Evolutionary conservation across 2,329 filamentous ascomycete genomes (phyloP).

Genomic region (Emergomyces orientalis): DNA sequence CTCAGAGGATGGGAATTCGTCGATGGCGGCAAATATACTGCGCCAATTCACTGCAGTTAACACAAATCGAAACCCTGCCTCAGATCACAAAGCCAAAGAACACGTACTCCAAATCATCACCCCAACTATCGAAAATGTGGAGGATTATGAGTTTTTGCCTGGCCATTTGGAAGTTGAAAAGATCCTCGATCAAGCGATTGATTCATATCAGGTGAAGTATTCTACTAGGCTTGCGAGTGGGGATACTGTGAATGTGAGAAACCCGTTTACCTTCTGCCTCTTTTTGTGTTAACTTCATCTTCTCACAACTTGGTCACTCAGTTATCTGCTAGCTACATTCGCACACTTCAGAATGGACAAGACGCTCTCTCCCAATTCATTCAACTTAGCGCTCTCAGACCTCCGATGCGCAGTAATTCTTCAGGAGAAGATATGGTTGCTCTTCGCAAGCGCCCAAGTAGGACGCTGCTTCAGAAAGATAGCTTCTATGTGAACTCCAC

Average conservation of each 20-base stretch:
- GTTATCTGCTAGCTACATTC: background rate
- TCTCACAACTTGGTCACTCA: background rate
- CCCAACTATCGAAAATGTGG: conserved; percentile 16
- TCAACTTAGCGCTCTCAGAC: background rate
- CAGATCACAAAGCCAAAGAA: background rate
- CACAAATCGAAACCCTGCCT: background rate
- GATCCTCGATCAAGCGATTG: conserved; percentile 10
- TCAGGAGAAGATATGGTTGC: background rate
- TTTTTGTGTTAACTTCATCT: background rate
- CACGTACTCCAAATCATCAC: conserved; percentile 7
- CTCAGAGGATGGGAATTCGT: conserved; percentile 4
- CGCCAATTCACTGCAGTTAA: conserved; percentile 15
- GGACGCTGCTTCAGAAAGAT: background rate
- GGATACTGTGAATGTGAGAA: conserved; percentile 12
- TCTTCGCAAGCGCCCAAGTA: background rate
- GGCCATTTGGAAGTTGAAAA: conserved; percentile 13
- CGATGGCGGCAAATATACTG: conserved; percentile 10
- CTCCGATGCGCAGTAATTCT: background rate
- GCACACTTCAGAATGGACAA: conserved; percentile 1
- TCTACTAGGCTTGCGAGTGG: conserved; percentile 11
- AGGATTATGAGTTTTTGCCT: conserved; percentile 15
- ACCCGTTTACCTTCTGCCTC: background rate
- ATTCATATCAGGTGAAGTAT: conserved; percentile 8
- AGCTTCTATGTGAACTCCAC: conserved; percentile 14
- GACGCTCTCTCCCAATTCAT: background rate